Evolutionary conservation across 306 rosid species (phyloP).

Genomic region (Cucumis sativus): Cucumber_9930_V3 NC_026656.2:24190501-24191000

Average conservation of each 20-base stretch:
- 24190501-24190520: too few relatives aligned
- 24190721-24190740: constrained; percentile 13
- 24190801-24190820: constrained; percentile 36
- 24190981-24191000: too few relatives aligned
- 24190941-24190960: too few relatives aligned
- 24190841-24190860: constrained; percentile 33
- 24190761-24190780: constrained; percentile 24
- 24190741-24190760: constrained; percentile 20
- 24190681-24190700: constrained; percentile 56
- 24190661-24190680: constrained; percentile 71
- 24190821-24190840: constrained; percentile 28
- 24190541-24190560: constrained; percentile 30
- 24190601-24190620: constrained; percentile 73
- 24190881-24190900: constrained; percentile 72
- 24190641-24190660: constrained; percentile 61
- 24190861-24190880: constrained; percentile 70
- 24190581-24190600: constrained; percentile 64
- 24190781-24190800: constrained; percentile 52
- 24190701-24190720: constrained; percentile 31
- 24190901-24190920: constrained; percentile 48
- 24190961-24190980: too few relatives aligned
- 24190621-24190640: constrained; percentile 49
- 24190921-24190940: too few relatives aligned
- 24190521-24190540: background rate
- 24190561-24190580: constrained; percentile 45